phyloP scores from a whole-genome alignment of 2,329 filamentous ascomycete genomes.

The Colletotrichum sp. region DNA sequence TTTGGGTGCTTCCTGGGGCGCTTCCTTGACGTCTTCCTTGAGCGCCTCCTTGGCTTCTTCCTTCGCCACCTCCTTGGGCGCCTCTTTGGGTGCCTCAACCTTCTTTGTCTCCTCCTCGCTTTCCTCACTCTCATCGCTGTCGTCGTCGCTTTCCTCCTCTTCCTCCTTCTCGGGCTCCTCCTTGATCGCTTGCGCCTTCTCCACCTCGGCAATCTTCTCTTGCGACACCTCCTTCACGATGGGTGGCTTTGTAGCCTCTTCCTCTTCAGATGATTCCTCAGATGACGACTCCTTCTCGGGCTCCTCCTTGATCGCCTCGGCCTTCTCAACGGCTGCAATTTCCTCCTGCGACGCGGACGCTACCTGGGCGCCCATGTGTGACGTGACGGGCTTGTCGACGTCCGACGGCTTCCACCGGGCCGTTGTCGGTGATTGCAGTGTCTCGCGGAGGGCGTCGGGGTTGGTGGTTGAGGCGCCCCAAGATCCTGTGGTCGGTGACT shows the following conservation, averaged over 20 bases:
- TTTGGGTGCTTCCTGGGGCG: no score
- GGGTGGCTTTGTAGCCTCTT: conserved; percentile 26
- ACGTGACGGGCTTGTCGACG: conserved; percentile 25
- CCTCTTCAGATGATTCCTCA: conserved; percentile 30
- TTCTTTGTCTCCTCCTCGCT: conserved; percentile 23
- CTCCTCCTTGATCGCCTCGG: conserved; percentile 45
- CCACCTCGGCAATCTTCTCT: conserved; percentile 30
- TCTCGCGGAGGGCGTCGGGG: conserved; percentile 29
- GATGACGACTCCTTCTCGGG: conserved; percentile 37
- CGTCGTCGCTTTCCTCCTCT: conserved; percentile 30
- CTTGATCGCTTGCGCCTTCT: conserved; percentile 27
- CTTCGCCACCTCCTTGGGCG: conserved; percentile 8
- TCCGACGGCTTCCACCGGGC: conserved; percentile 44
- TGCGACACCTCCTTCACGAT: conserved; percentile 24
- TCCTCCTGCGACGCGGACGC: conserved; percentile 39
- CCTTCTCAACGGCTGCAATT: conserved; percentile 44
- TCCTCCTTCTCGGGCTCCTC: conserved; percentile 37
- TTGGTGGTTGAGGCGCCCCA: conserved; percentile 36
- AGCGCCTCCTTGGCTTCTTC: background rate
- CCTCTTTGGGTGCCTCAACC: conserved; percentile 13
- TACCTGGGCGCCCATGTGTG: conserved; percentile 37
- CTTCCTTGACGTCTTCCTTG: background rate
- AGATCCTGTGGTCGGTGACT: conserved; percentile 50
- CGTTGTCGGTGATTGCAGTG: conserved; percentile 48
- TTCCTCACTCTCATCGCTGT: conserved; percentile 28